Conservation (phyloP, 768 basidiomycete species). For the Mycena floridula region DNA sequence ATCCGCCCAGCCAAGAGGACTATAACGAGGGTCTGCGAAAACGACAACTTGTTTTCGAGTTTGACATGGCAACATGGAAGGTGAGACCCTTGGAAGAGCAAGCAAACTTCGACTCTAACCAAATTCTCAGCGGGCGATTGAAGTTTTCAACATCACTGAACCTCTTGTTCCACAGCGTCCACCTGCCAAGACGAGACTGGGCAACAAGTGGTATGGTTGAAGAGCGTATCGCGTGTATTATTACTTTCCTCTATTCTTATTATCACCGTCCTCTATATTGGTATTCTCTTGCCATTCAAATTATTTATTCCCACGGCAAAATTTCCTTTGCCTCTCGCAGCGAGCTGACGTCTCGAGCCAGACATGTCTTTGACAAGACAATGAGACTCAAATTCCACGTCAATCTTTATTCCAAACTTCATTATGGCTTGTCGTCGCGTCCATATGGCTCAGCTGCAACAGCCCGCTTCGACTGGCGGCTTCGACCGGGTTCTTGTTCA, state of each 20-base stretch:
- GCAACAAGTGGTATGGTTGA: constrained; percentile 72
- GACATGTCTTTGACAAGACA: too few relatives aligned
- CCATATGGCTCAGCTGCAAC: too few relatives aligned
- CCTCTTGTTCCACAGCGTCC: constrained; percentile 73
- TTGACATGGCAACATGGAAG: constrained; percentile 87
- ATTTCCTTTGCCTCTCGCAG: too few relatives aligned
- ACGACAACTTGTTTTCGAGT: constrained; percentile 85
- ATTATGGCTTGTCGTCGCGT: too few relatives aligned
- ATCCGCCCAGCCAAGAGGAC: constrained; percentile 58
- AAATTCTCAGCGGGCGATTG: constrained; percentile 67
- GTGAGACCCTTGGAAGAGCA: too few relatives aligned
- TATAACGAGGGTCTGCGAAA: constrained; percentile 60
- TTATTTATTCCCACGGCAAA: background rate
- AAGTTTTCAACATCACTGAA: constrained; percentile 75
- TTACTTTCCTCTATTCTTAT: background rate
- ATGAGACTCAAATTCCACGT: too few relatives aligned
- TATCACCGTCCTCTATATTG: background rate
- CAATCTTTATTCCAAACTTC: too few relatives aligned
- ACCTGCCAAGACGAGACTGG: constrained; percentile 47
- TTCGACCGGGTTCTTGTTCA: too few relatives aligned
- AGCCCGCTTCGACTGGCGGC: too few relatives aligned
- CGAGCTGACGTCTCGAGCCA: too few relatives aligned
- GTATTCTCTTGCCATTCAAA: background rate
- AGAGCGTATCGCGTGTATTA: background rate
- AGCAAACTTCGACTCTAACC: background rate